Base-by-base conservation (phyloP, 2,329 filamentous ascomycete genomes). In the Pseudopithomyces chartarum region DNA sequence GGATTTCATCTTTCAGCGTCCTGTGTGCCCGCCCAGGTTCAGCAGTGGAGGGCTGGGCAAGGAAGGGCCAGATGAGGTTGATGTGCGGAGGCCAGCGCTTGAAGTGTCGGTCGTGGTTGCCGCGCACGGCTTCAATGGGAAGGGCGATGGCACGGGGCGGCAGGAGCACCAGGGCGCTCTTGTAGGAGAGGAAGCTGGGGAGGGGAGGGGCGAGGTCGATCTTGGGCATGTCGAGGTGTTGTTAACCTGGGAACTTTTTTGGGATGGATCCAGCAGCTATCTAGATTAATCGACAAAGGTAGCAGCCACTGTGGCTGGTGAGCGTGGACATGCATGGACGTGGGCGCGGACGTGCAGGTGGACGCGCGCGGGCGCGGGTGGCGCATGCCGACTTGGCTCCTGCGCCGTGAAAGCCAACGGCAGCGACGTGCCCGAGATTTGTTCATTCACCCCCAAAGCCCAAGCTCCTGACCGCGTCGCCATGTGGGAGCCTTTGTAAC, bases 31-130 rank as follows among this genome's bases (percentile, higher is more conserved):
- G 13, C n/a, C 33, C 17, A 44, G 36, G 15, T 63, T 59, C n/a
- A n/a, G n/a, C n/a, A n/a, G n/a, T n/a, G 12, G 66, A 63, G 12
- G 66, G 62, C 1, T 57, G 61, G 10, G 58, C 54, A 50, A 71
- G 58, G 15, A 73, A 73, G 12, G 68, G 69, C 49, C 71, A 71
- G 43, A 73, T 55, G 22, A 71, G 51, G 40, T 73, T 73, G 47
- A 71, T 69, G 43, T 73, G 69, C 7, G 70, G 64, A 23, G 67
- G 69, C 71, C 67, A 71, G 17, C 68, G 66, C 8, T 50, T 52
- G 55, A 66, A 71, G 32, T 69, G 61, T 46, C 59, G 66, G 55
- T 73, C 69, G 53, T 67, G 56, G 8, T 54, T 48, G 15, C 62
- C 55, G 38, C 71, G 66, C 7, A 71, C 54, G 15, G 55, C 50